Evolutionary conservation across 2,329 filamentous ascomycete genomes (phyloP), one percentile per base, ranked within the genome.

Genomic region (Coniochaeta ligniaria): DNA sequence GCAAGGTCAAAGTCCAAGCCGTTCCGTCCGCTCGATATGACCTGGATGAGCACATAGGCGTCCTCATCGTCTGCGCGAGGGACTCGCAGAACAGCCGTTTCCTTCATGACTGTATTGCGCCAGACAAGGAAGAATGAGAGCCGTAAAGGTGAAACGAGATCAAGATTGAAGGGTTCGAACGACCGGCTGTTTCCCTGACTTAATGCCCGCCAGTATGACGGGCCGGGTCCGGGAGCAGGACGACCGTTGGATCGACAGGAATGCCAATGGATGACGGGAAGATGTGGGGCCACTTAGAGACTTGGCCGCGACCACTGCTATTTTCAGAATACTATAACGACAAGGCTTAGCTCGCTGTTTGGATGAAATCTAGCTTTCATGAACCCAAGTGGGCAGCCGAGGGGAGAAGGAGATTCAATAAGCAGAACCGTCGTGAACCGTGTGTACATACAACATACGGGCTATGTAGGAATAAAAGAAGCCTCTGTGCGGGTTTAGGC

Each of bases 1-100:
- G 88, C 78, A 33, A 92, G 72, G 69, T 85, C 86, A 55, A 90
- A 72, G 71, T 91, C 87, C 33, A 92, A 75, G 1, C 80, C 78
- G 61, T 78, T 78, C 38, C 61, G 26, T 41, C 76, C 77, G 60
- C 72, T 79, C 24, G 81, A 74, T 2, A 77, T 76, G 60, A 86
- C 81, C 66, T 89, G 80, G 20, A 90, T 69, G 24, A 92, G 78
- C 33, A 91, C 79, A 64, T 82, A 85, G 17, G 77, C 73, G 55
- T 77, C 75, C 54, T 80, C 75, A 60, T 76, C 74, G 17, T 61
- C 60, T 43, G 80, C 81, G 65, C 86, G 80, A 61, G 80, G 76
- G 64, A 91, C 76, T 63, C 83, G 82, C 59, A 90, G 74, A 62
- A 91, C 77, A 59, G 68, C 71, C 16, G 63, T 63, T 55, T 63